Evolutionary conservation across 2,329 filamentous ascomycete species (phyloP).

Genomic region (Colletotrichum chrysophilum): DNA sequence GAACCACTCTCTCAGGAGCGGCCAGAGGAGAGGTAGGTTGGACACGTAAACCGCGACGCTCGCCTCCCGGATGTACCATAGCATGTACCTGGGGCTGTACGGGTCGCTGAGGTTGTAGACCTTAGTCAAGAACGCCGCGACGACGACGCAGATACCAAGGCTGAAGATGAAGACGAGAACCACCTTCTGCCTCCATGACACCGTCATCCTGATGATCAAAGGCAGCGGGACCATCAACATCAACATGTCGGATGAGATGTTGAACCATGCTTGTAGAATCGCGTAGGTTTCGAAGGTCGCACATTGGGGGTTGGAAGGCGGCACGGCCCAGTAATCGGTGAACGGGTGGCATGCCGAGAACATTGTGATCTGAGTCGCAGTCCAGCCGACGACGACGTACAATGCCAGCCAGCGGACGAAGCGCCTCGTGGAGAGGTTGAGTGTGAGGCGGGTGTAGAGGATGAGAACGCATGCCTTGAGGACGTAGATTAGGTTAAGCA

Average conservation of each 20-base stretch:
- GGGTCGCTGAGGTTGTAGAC: constrained; percentile 42
- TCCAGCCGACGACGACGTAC: constrained; percentile 46
- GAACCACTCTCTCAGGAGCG: constrained; percentile 46
- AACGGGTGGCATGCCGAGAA: constrained; percentile 53
- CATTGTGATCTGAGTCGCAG: constrained; percentile 48
- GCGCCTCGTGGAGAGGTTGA: constrained; percentile 34
- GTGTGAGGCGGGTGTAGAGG: constrained; percentile 47
- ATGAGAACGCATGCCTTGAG: constrained; percentile 49
- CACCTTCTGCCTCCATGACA: constrained; percentile 42
- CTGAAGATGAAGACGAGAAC: constrained; percentile 52
- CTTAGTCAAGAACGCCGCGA: constrained; percentile 47
- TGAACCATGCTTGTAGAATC: constrained; percentile 52
- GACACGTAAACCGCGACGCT: constrained; percentile 56
- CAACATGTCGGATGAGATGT: constrained; percentile 50
- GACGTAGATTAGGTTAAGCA: constrained; percentile 33
- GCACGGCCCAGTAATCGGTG: constrained; percentile 51
- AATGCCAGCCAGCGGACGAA: constrained; percentile 40
- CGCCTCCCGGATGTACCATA: constrained; percentile 61
- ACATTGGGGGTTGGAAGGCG: constrained; percentile 49
- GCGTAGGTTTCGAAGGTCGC: constrained; percentile 50
- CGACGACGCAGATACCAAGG: constrained; percentile 53
- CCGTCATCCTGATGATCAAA: constrained; percentile 43
- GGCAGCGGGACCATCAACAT: constrained; percentile 55
- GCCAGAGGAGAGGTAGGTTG: constrained; percentile 60
- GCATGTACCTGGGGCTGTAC: constrained; percentile 38